Conservation (phyloP, 768 basidiomycete species). For the Mycena haematopus region DNA sequence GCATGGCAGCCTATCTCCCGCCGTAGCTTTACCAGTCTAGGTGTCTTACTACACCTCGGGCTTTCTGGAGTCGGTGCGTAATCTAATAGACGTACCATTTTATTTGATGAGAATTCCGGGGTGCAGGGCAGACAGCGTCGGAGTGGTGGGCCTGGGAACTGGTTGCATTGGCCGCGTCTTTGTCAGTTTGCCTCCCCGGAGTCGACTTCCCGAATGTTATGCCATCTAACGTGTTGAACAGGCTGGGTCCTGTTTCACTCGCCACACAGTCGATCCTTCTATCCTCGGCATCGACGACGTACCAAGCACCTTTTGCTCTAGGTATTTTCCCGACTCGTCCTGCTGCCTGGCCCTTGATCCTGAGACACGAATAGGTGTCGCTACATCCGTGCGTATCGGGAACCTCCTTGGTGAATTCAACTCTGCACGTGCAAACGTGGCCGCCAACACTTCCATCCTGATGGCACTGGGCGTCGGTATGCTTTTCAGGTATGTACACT, state of each 20-base stretch:
- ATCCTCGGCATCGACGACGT: constrained; percentile 76
- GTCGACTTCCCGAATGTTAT: not conserved
- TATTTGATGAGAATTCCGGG: not conserved
- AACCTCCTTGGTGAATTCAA: constrained; percentile 88
- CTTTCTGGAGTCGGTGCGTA: constrained; percentile 76
- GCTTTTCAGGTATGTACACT: constrained; percentile 61
- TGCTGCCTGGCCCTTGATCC: too few relatives aligned
- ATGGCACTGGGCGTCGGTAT: constrained; percentile 70
- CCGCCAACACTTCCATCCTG: constrained; percentile 67
- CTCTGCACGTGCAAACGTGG: constrained; percentile 71
- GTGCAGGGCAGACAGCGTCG: constrained; percentile 73
- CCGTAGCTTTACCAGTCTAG: constrained; percentile 70
- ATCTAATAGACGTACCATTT: not conserved
- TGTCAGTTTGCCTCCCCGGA: too few relatives aligned
- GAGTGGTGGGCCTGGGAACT: constrained; percentile 99
- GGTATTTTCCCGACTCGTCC: too few relatives aligned
- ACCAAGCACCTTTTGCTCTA: constrained; percentile 84
- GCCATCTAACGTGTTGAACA: constrained; percentile 35
- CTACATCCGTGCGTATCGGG: constrained; percentile 89
- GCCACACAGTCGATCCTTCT: constrained; percentile 90
- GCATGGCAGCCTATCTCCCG: constrained; percentile 84
- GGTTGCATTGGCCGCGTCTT: constrained; percentile 61
- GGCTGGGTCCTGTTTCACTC: constrained; percentile 79
- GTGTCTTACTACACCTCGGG: constrained; percentile 75
- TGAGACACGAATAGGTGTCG: constrained; percentile 53